Conservation (phyloP, 177 flowering plant species). For the Tripterygium wilfordii region DNA sequence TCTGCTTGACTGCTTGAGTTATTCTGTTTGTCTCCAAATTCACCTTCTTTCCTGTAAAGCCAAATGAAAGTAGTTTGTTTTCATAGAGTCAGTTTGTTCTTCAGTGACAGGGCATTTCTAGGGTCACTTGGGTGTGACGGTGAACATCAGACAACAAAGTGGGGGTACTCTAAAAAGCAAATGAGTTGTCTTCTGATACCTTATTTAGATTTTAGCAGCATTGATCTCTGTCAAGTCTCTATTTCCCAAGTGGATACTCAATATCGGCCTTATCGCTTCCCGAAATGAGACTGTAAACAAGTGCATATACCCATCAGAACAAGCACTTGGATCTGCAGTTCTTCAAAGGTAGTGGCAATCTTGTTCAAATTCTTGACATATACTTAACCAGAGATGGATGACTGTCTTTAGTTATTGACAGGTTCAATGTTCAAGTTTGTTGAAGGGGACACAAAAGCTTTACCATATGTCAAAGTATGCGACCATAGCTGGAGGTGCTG, state of each 20-base stretch:
- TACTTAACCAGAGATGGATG: background rate
- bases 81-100: slow-evolving; percentile 8
- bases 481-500: slow-evolving; percentile 40
- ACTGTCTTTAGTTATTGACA: slow-evolving; percentile 9
- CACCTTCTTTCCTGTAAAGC: background rate
- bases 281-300: slow-evolving; percentile 10
- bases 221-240: slow-evolving; percentile 6
- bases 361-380: slow-evolving; percentile 6
- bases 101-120: slow-evolving; percentile 7
- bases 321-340: background rate
- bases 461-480: slow-evolving; percentile 39
- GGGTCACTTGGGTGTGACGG: slow-evolving; percentile 15
- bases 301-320: slow-evolving; percentile 5
- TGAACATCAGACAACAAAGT: slow-evolving; percentile 19
- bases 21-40: slow-evolving; percentile 7
- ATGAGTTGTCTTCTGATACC: slow-evolving; percentile 24
- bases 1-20: slow-evolving; percentile 1
- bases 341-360: background rate
- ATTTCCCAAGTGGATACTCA: slow-evolving; percentile 15
- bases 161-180: slow-evolving; percentile 25
- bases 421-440: slow-evolving; percentile 33
- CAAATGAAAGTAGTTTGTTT: background rate
- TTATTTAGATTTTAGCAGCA: slow-evolving; percentile 19
- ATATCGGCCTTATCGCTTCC: slow-evolving; percentile 19
- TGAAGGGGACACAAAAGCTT: slow-evolving; percentile 11